Evolutionary conservation across 2,329 filamentous ascomycete species (phyloP).

Genomic region (Blastomyces emzantsi): DNA sequence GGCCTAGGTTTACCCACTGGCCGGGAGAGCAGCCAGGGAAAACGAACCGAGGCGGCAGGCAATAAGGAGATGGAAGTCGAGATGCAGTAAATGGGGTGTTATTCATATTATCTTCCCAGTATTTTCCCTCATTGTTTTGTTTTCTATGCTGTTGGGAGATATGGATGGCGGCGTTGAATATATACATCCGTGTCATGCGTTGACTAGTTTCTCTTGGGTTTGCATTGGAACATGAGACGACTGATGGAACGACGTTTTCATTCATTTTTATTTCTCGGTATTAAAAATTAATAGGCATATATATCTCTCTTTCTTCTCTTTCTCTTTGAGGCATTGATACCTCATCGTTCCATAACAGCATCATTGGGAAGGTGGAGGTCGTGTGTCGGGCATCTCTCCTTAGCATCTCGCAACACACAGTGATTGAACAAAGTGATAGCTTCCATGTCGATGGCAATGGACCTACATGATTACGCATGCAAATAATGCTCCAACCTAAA

Average conservation of each 20-base stretch:
- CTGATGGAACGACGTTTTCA: background rate
- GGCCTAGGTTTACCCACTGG: slow-evolving; percentile 35
- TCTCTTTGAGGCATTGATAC: background rate
- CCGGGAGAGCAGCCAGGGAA: slow-evolving; percentile 23
- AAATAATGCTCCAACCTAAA: background rate
- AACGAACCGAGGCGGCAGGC: slow-evolving; percentile 21
- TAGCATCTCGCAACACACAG: background rate
- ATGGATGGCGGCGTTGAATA: background rate
- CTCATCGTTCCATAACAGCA: background rate
- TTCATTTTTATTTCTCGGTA: background rate
- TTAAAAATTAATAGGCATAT: background rate
- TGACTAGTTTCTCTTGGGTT: background rate
- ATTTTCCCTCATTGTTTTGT: background rate
- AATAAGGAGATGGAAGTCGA: slow-evolving; percentile 40
- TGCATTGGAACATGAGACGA: background rate
- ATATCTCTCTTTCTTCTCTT: background rate
- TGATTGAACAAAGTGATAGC: background rate
- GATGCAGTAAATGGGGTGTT: slow-evolving; percentile 35
- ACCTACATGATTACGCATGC: background rate
- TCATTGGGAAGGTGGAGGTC: background rate
- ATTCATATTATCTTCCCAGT: background rate
- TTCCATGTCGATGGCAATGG: background rate
- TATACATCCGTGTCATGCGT: background rate
- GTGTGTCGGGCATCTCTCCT: background rate
- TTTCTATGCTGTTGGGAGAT: background rate